phyloP scores from a whole-genome alignment of 345 rosid genomes.

The Adansonia digitata region DNA sequence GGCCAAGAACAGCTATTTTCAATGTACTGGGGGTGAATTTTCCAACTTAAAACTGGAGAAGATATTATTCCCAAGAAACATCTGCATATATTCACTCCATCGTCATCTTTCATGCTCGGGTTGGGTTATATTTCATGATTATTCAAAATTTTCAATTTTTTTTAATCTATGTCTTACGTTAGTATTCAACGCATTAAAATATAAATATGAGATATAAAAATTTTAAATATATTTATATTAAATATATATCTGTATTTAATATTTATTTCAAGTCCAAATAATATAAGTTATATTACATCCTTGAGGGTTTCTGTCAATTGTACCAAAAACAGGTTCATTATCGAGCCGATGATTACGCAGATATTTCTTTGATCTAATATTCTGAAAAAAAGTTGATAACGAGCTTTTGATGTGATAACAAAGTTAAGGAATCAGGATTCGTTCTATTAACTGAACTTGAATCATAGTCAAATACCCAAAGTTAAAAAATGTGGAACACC shows the following conservation, averaged over 20 bases:
- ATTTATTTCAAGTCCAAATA: too few species aligned
- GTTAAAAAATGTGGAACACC: neutral
- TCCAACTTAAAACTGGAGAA: constrained; percentile 28
- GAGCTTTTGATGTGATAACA: neutral
- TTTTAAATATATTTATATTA: too few species aligned
- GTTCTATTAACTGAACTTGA: neutral
- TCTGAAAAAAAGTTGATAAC: too few species aligned
- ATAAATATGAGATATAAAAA: too few species aligned
- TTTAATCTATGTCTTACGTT: too few species aligned
- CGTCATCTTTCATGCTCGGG: neutral
- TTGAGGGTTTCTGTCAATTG: neutral
- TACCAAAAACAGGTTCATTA: neutral
- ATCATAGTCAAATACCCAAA: neutral
- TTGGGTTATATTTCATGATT: neutral
- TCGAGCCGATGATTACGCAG: neutral
- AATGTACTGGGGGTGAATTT: constrained; percentile 23
- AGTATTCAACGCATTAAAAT: too few species aligned
- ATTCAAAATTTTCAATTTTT: too few species aligned
- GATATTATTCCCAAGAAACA: constrained; percentile 18
- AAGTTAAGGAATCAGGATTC: neutral
- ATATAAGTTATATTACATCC: neutral
- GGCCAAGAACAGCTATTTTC: constrained; percentile 34
- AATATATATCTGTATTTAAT: too few species aligned
- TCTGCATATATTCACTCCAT: neutral
- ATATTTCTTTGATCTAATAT: too few species aligned